Percentiles rank a stretch among this genome's conserved stretches.
Conservation (phyloP, 2,329 filamentous ascomycete genomes). For the Ophiosphaerella korrae region DNA sequence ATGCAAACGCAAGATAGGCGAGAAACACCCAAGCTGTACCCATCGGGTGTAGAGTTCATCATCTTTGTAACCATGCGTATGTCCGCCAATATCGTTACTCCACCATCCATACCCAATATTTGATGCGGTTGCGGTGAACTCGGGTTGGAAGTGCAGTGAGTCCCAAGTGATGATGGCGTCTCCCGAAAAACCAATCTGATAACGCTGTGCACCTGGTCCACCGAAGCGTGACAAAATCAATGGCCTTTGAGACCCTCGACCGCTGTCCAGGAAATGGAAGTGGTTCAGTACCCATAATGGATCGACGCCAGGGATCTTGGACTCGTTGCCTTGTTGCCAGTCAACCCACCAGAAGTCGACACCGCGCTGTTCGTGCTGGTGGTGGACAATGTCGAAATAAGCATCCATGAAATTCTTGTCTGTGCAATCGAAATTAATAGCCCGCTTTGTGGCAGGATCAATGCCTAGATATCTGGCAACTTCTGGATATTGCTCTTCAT, state of each 20-base stretch:
- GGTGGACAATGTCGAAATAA: slow-evolving; percentile 63
- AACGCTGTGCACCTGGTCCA: slow-evolving; percentile 67
- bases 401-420: slow-evolving; percentile 61
- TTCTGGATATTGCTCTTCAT: slow-evolving; percentile 62
- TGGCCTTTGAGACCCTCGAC: slow-evolving; percentile 50
- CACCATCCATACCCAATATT: slow-evolving; percentile 73
- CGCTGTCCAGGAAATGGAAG: slow-evolving; percentile 64
- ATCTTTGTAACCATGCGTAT: slow-evolving; percentile 61
- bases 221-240: slow-evolving; percentile 67
- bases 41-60: slow-evolving; percentile 65
- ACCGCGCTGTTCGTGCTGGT: slow-evolving; percentile 60
- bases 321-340: slow-evolving; percentile 67
- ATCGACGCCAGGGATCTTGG: slow-evolving; percentile 63
- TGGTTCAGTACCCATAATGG: slow-evolving; percentile 70
- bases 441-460: slow-evolving; percentile 56
- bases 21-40: slow-evolving; percentile 67
- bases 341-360: slow-evolving; percentile 72
- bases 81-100: slow-evolving; percentile 71
- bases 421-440: slow-evolving; percentile 63
- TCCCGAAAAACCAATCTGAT: slow-evolving; percentile 69
- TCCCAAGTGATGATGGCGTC: slow-evolving; percentile 66
- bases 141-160: slow-evolving; percentile 66
- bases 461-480: slow-evolving; percentile 60
- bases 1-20: slow-evolving; percentile 65
- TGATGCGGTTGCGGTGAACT: slow-evolving; percentile 69